Evolutionary conservation across 768 basidiomycete genomes (phyloP), one percentile per base, ranked within the genome.

Genomic region (Termitomyces sp.): DNA sequence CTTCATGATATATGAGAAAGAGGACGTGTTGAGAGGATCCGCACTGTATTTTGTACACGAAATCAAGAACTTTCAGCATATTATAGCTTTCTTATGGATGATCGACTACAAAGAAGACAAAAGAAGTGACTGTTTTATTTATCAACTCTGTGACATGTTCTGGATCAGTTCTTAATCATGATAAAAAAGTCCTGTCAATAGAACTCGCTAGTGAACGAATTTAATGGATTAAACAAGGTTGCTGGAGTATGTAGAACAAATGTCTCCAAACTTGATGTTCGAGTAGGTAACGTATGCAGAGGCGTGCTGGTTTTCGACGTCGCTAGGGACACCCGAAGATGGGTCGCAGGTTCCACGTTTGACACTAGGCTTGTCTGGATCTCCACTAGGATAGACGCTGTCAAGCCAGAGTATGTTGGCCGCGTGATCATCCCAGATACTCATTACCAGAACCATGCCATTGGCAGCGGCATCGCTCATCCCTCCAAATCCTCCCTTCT

Each of bases 361-460:
- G 51, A 52, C 13, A 38, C 51, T 36, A 28, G 51, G 51, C 18
- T 52, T 9, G 10, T 1, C 28, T n/a, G 51, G 26, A 44, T 62
- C 54, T 33, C 14, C 63, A 30, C 61, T 30, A 56, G 77, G 69
- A 70, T 73, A 74, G 68, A 62, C 10, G 52, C 58, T 58, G 53
- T 69, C 68, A 57, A 69, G 61, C 69, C 69, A 70, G 53, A 65
- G 58, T 68, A 70, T 69, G 55, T 66, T 61, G 54, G 63, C 64
- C 33, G 63, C 70, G 61, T 76, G 66, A 70, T 78, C 77, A 64
- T 76, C 77, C 76, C 76, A 76, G 56, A 79, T 59, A 49, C 64
- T 68, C 62, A 79, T 63, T 53, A 74, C 74, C 51, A 79, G 66
- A 35, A 77, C 77, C 72, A 79, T 75, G 13, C 80, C 80, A 46